Conservation (phyloP, 169 alveolate species). For the Cryptosporidium andersoni region DNA sequence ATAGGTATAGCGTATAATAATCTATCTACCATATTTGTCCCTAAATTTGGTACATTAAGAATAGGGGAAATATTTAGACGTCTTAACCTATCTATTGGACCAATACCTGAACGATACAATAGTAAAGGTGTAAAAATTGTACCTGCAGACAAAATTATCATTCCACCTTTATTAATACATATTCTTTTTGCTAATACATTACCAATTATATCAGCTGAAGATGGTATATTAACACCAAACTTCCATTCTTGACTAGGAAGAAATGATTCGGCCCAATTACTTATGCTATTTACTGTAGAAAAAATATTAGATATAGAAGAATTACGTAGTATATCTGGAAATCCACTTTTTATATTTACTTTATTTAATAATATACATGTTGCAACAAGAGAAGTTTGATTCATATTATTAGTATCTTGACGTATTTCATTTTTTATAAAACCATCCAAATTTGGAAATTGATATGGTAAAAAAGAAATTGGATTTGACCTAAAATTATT, state of each 20-base stretch:
- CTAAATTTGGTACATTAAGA: constrained; percentile 64
- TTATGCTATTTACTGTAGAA: not conserved
- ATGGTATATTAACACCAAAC: not conserved
- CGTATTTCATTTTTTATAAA: not conserved
- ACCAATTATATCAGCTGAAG: constrained; percentile 22
- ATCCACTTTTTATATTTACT: not conserved
- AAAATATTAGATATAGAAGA: constrained; percentile 7
- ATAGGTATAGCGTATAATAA: constrained; percentile 71
- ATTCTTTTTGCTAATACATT: constrained; percentile 65
- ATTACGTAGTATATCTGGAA: constrained; percentile 31
- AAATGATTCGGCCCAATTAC: not conserved
- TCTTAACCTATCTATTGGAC: constrained; percentile 70
- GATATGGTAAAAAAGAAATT: constrained; percentile 3
- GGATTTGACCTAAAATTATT: not conserved
- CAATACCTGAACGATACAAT: constrained; percentile 73
- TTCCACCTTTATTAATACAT: constrained; percentile 71
- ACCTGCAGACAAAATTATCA: constrained; percentile 75
- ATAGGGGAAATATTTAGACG: constrained; percentile 68
- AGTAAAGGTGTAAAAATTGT: constrained; percentile 75
- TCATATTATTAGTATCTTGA: not conserved
- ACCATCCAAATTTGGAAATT: not conserved
- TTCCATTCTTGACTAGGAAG: not conserved
- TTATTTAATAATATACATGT: constrained; percentile 49
- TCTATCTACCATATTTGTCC: constrained; percentile 74
- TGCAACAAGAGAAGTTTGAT: constrained; percentile 12